These are phyloP conservation scores for Pichia scutulata DNA, from an alignment of 805 yeast genomes.

Conservation along the genomic window DNA sequence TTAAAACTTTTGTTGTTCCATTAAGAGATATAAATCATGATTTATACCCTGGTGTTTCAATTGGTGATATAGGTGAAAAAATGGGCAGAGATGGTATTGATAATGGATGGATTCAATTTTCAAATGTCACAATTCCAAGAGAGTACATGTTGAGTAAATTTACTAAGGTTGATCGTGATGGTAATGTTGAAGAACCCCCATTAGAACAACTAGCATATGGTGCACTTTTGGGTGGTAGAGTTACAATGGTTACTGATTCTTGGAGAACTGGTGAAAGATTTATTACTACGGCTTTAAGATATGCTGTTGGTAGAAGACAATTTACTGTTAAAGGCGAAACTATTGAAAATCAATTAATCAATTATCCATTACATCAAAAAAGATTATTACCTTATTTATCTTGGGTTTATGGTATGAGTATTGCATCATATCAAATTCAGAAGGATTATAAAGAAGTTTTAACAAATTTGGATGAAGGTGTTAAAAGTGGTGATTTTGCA, in stretches of 20 bases:
- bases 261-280: conserved; percentile 74
- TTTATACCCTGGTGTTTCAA: conserved; percentile 67
- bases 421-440: conserved; percentile 59
- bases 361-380: conserved; percentile 85
- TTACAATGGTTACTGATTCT: conserved; percentile 81
- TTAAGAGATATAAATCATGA: conserved; percentile 69
- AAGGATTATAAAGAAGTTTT: conserved; percentile 43
- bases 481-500: conserved; percentile 39
- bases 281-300: conserved; percentile 77
- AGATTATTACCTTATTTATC: conserved; percentile 83
- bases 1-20: conserved; percentile 87
- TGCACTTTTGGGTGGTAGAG: conserved; percentile 84
- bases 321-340: conserved; percentile 46
- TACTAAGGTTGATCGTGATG: conserved; percentile 59
- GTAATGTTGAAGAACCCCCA: conserved; percentile 71
- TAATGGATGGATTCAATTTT: conserved; percentile 94
- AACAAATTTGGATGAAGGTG: conserved; percentile 47
- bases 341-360: conserved; percentile 63
- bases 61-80: conserved; percentile 91
- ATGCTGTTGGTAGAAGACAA: conserved; percentile 86
- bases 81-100: conserved; percentile 97
- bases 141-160: conserved; percentile 76
- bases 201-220: conserved; percentile 84
- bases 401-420: conserved; percentile 65
- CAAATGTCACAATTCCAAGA: conserved; percentile 76